phyloP scores from a whole-genome alignment of 495 filamentous ascomycete species.

The Apodospora peruviana region DNA sequence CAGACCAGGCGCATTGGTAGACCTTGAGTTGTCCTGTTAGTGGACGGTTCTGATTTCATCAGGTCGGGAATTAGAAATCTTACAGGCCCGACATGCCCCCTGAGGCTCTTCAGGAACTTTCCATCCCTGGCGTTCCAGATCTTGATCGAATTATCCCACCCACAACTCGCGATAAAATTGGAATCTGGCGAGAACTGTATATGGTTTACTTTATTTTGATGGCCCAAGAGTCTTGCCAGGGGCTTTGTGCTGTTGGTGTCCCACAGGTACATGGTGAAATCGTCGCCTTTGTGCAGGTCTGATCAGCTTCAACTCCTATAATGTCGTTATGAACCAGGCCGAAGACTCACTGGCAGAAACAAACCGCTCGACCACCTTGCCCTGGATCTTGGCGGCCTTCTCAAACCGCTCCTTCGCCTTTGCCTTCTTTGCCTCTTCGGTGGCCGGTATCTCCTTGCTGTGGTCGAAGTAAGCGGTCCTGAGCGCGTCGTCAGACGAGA shows the following conservation, averaged over 20 bases:
- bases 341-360: conserved; percentile 59
- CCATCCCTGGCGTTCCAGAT: conserved; percentile 48
- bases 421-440: conserved; percentile 62
- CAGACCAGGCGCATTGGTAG: conserved; percentile 83
- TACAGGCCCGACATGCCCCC: conserved; percentile 81
- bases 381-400: conserved; percentile 74
- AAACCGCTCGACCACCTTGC: conserved; percentile 75
- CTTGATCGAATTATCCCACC: conserved; percentile 70
- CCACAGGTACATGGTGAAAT: conserved; percentile 97
- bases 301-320: neutral
- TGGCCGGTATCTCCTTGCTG: conserved; percentile 56
- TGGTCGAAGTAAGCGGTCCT: conserved; percentile 86
- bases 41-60: neutral
- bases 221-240: conserved; percentile 78
- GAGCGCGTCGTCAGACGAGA: conserved; percentile 90
- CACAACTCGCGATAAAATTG: conserved; percentile 74
- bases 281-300: conserved; percentile 55
- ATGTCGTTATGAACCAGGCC: neutral
- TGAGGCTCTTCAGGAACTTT: conserved; percentile 76
- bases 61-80: neutral
- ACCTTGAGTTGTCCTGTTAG: conserved; percentile 37
- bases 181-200: conserved; percentile 91
- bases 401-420: conserved; percentile 84
- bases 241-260: conserved; percentile 81
- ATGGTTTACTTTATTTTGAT: conserved; percentile 95